These are phyloP conservation scores for Actinomortierella ambigua DNA, from an alignment of 371 early-diverging fungal species.

Conservation along the genomic window DNA sequence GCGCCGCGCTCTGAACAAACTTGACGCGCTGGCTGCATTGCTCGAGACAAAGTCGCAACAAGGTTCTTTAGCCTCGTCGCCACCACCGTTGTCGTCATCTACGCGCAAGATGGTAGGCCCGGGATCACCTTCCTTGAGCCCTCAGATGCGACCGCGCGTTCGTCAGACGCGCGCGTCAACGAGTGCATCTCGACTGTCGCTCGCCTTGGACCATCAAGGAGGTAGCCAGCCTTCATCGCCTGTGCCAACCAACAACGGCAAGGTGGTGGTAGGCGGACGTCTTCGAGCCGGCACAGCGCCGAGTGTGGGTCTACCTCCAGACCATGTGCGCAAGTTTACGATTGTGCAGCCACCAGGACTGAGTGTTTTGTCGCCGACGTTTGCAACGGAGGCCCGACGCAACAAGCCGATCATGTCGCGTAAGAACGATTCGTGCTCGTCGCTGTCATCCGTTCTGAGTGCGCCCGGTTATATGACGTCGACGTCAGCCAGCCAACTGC, in stretches of 20 bases:
- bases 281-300: constrained; percentile 27
- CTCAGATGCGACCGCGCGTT: constrained; percentile 13
- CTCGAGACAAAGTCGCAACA: too few relatives aligned
- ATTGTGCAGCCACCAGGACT: constrained; percentile 13
- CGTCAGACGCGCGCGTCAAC: constrained; percentile 22
- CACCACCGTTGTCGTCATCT: too few relatives aligned
- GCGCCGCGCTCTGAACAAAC: constrained; percentile 52
- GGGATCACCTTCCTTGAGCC: too few relatives aligned
- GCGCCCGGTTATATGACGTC: background rate
- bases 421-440: constrained; percentile 29
- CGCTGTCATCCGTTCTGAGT: constrained; percentile 20
- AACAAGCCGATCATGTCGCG: constrained; percentile 24
- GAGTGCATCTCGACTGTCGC: constrained; percentile 31
- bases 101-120: background rate
- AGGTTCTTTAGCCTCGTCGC: too few relatives aligned
- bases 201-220: background rate
- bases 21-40: constrained; percentile 47
- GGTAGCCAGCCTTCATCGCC: background rate
- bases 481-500: constrained; percentile 2
- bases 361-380: constrained; percentile 33
- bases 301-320: constrained; percentile 6
- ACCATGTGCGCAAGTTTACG: constrained; percentile 9
- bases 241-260: constrained; percentile 1
- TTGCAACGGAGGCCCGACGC: constrained; percentile 20
- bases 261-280: constrained; percentile 10